These are phyloP conservation scores for Raddia guianensis DNA, from an alignment of 176 grass and related monocot species.

Conservation along the genomic window DNA sequence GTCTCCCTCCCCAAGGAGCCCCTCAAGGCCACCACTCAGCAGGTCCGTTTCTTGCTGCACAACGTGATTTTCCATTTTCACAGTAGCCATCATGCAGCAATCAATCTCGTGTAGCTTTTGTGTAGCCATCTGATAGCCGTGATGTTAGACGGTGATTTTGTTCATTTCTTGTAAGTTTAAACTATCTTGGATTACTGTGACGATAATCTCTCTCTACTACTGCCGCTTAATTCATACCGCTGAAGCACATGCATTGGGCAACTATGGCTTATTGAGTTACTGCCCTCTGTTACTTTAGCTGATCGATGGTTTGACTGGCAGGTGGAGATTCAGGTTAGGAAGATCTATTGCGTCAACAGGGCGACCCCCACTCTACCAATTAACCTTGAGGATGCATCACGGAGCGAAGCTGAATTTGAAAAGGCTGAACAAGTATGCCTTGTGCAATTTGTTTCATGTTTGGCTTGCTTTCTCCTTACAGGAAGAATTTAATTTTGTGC, in stretches of 20 bases:
- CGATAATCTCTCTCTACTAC: background rate
- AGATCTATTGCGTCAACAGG: constrained; percentile 87
- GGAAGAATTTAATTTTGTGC: background rate
- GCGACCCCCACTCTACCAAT: constrained; percentile 73
- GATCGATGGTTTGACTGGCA: constrained; percentile 33
- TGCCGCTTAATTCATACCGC: background rate
- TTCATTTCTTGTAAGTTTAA: background rate
- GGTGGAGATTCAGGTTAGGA: constrained; percentile 88
- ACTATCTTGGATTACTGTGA: background rate
- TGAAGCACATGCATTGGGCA: background rate
- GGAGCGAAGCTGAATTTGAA: constrained; percentile 76
- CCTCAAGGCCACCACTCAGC: constrained; percentile 90
- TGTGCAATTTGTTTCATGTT: background rate
- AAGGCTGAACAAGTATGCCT: constrained; percentile 65
- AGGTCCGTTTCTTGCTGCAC: constrained; percentile 38
- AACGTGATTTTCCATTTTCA: background rate
- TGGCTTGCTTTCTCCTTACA: background rate
- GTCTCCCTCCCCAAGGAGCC: constrained; percentile 78
- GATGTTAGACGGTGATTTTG: background rate
- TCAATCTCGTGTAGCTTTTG: background rate
- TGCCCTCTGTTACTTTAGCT: background rate
- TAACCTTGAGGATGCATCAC: constrained; percentile 79
- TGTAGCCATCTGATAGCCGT: background rate
- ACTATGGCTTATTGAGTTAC: background rate
- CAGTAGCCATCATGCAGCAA: background rate